phyloP scores from a whole-genome alignment of 2,329 filamentous ascomycete genomes.

The Sclerotinia borealis region DNA sequence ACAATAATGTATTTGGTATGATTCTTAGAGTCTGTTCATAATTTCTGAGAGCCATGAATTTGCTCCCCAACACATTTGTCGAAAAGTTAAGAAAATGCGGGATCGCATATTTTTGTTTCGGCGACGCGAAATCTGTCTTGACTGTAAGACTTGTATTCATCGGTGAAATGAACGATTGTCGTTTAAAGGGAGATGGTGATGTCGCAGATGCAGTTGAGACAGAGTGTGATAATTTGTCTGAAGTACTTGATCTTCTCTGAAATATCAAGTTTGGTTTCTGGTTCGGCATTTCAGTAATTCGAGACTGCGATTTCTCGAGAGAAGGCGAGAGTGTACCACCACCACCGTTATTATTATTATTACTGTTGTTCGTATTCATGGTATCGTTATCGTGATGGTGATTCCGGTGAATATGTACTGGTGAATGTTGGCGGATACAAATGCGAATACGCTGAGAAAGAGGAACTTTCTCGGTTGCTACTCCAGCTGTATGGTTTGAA shows the following conservation, averaged over 20 bases:
- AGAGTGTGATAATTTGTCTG: constrained; percentile 1
- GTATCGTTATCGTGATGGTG: background rate
- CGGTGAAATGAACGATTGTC: background rate
- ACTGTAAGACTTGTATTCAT: background rate
- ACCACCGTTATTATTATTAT: background rate
- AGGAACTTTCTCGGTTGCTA: background rate
- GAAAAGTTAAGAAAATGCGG: constrained; percentile 2
- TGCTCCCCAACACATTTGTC: background rate
- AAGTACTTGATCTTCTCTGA: constrained; percentile 1
- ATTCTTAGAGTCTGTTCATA: constrained; percentile 9
- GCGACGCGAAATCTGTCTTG: constrained; percentile 2
- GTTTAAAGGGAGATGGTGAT: background rate
- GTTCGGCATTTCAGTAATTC: background rate
- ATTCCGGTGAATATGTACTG: background rate
- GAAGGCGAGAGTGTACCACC: background rate
- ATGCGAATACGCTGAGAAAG: constrained; percentile 7
- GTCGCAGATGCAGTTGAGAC: constrained; percentile 1
- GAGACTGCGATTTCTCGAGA: background rate
- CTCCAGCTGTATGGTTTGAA: background rate
- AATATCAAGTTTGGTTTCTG: background rate
- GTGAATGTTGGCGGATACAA: constrained; percentile 7
- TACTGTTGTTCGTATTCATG: background rate
- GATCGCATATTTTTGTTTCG: background rate
- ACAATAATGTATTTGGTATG: constrained; percentile 6
- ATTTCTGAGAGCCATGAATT: constrained; percentile 12